These are phyloP conservation scores for Fusarium newnesense DNA, from an alignment of 2,329 filamentous ascomycete species.

Conservation along the genomic window DNA sequence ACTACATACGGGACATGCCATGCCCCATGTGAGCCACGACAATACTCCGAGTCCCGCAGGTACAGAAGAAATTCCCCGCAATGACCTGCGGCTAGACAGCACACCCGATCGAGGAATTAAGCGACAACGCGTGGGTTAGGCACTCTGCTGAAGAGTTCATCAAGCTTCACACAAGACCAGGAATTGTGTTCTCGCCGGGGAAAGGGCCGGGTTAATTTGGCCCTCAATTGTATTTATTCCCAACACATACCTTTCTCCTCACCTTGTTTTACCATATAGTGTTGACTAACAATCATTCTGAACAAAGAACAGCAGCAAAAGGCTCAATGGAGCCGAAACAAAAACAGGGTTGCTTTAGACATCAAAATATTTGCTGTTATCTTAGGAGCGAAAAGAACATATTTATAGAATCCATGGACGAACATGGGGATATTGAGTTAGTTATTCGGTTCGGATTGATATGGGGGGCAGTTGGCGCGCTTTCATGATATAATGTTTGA, in stretches of 20 bases:
- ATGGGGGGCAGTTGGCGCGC: slow-evolving; percentile 1
- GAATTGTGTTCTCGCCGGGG: too few relatives aligned
- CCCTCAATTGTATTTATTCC: slow-evolving; percentile 11
- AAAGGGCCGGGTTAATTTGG: neutral
- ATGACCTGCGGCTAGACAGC: slow-evolving; percentile 50
- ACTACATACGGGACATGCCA: slow-evolving; percentile 37
- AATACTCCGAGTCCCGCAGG: slow-evolving; percentile 59
- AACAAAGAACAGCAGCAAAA: neutral
- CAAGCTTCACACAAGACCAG: neutral
- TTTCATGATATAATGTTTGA: slow-evolving; percentile 22
- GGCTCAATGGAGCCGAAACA: neutral
- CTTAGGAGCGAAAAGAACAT: neutral
- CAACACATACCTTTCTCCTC: neutral
- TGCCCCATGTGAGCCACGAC: slow-evolving; percentile 7
- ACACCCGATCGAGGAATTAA: slow-evolving; percentile 48
- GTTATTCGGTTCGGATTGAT: neutral
- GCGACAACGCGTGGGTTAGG: slow-evolving; percentile 51
- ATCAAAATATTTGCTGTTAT: slow-evolving; percentile 1
- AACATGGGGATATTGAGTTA: neutral
- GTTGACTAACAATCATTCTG: neutral
- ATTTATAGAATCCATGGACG: slow-evolving; percentile 13
- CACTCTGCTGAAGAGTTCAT: neutral
- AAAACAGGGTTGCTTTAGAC: slow-evolving; percentile 1
- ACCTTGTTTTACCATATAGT: neutral
- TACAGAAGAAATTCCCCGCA: slow-evolving; percentile 62